Evolutionary conservation across 1,284 basidiomycete genomes (phyloP), one percentile per base, ranked within the genome.

Genomic region (Mycosarcoma mackinlayi): DNA sequence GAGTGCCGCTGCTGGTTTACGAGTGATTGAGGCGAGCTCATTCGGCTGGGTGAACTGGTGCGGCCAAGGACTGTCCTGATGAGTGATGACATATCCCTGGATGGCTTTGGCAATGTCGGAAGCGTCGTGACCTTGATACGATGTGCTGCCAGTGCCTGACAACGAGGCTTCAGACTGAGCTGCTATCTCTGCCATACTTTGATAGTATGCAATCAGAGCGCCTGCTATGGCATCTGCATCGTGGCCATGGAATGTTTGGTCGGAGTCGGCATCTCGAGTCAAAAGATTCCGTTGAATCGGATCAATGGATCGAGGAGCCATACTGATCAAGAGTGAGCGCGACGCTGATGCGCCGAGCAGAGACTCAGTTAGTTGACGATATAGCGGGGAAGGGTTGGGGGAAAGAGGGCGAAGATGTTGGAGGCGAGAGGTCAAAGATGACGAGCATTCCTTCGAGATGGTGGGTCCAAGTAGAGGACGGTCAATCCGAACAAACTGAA

Each of bases 61-160:
- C 23, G 57, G 38, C 57, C 65, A 59, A 9, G 62, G 54, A 10
- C 40, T 21, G 28, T 50, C 61, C 35, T 69, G 62, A 34, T 75
- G 73, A 16, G 30, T 37, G 1, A 46, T 50, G 7, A 65, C 70
- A 30, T 73, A 76, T 40, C 54, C 39, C 30, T 63, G 63, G 34
- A 77, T 55, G 16, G 75, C 75, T 23, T 64, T 40, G 10, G 73
- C 64, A n/a, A 77, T 49, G 25, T 63, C 73, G 23, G 51, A 30
- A 13, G 64, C 58, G 35, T 55, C 51, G 41, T 69, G 50, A n/a
- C 64, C 70, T 11, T 74, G 57, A 24, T 39, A 63, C 0, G 70
- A 48, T 7, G 45, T 41, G 4, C 45, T 8, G 10, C 24, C 25
- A 7, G 34, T 30, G 28, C 33, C 37, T 7, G 55, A 25, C 14